These are phyloP conservation scores for Echium plantagineum DNA, from an alignment of 257 asterid species.

Conservation along the genomic window DNA sequence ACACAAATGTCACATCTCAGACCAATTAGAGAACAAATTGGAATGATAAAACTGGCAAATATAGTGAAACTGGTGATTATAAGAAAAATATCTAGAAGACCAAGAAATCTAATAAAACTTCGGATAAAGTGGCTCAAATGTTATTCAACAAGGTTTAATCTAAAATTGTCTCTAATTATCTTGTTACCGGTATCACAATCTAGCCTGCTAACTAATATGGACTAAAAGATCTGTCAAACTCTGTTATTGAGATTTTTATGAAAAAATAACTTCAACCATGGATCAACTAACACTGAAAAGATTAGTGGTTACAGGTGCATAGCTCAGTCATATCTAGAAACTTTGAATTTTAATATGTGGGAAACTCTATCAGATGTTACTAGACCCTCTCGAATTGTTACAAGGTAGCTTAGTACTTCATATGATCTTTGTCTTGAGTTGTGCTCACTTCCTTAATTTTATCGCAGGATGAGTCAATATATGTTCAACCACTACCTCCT, in stretches of 20 bases:
- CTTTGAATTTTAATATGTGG: not conserved
- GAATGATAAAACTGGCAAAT: not conserved
- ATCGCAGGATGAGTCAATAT: not conserved
- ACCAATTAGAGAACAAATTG: slow-evolving; percentile 1
- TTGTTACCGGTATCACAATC: too few species aligned
- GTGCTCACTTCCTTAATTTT: not conserved
- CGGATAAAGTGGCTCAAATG: not conserved
- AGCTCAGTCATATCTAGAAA: not conserved
- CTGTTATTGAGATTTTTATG: too few species aligned
- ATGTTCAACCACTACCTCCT: slow-evolving; percentile 53
- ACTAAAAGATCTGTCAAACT: too few species aligned
- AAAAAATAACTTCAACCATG: too few species aligned
- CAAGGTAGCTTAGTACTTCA: not conserved
- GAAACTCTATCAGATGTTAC: too few species aligned
- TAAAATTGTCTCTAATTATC: too few species aligned
- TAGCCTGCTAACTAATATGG: too few species aligned
- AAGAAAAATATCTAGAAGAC: not conserved
- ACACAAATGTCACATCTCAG: slow-evolving; percentile 14
- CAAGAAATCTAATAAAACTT: not conserved
- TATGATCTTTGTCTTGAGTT: not conserved
- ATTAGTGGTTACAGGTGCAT: not conserved
- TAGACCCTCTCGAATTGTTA: not conserved
- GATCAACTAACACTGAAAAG: too few species aligned
- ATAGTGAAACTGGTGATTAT: not conserved
- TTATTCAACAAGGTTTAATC: not conserved